Evolutionary conservation across 2,329 filamentous ascomycete species (phyloP), one percentile per base, ranked within the genome.

Genomic region (Trematosphaeria pertusa): DNA sequence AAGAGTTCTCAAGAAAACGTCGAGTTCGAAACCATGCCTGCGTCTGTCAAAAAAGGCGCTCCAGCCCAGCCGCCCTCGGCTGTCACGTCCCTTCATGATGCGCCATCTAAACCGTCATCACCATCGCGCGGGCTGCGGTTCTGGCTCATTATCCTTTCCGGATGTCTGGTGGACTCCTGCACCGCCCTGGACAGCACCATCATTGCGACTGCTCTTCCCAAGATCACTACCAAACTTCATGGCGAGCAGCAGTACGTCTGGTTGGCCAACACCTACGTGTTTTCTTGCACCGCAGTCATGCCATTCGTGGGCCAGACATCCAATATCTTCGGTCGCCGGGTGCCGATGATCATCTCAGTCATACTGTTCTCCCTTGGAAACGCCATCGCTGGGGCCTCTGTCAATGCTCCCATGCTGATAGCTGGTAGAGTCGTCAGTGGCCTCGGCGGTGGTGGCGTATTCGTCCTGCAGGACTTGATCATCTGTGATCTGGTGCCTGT

Each of bases 391-490:
- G 81, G 79, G 1, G 75, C 75, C 0, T 76, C 81, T 0, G 69
- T 50, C 1, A 74, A 52, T n/a, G 64, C 64, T 2, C 56, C 46
- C 0, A 76, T 75, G 64, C 65, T 87, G 2, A 80, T 86, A 18
- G 76, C 69, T 51, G 80, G 78, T 10, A 75, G 81, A 2, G 72
- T 72, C 0, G 62, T 85, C 2, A 80, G 85, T 46, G 82, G 83
- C 0, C 48, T 76, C 4, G 78, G 76, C 0, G 69, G 61, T 7
- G 76, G 72, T 1, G 77, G 77, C 0, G 64, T 75, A 50, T 69
- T 64, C 26, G 56, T 75, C 36, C 56, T 81, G 1, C 58, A 72
- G 7, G 73, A 76, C 10, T 70, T 81, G 15, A 70, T 82, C 22
- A 63, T 78, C 12, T 75, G 68, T 12, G 79, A 81, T 50, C 52